Evolutionary conservation across 2,329 filamentous ascomycete genomes (phyloP).

Genomic region (Stemphylium lycopersici): DNA sequence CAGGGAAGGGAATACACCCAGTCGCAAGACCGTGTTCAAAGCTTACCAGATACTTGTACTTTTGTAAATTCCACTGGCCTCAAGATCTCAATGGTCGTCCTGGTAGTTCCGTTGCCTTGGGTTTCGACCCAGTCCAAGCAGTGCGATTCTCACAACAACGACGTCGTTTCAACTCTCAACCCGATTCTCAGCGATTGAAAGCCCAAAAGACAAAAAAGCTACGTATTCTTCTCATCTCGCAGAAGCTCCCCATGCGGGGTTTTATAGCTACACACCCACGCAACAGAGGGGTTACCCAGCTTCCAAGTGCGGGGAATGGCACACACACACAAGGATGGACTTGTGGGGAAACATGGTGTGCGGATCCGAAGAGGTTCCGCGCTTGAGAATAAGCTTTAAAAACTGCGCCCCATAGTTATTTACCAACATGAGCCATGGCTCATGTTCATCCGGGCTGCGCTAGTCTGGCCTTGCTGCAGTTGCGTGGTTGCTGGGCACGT

Average conservation of each 20-base stretch:
- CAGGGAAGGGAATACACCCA: background rate
- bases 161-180: background rate
- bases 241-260: slow-evolving; percentile 22
- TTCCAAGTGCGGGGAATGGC: slow-evolving; percentile 35
- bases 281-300: slow-evolving; percentile 13
- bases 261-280: slow-evolving; percentile 30
- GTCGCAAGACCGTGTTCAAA: background rate
- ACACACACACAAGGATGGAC: slow-evolving; percentile 20
- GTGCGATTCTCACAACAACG: background rate
- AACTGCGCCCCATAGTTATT: background rate
- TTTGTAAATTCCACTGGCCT: background rate
- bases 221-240: background rate
- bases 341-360: slow-evolving; percentile 29
- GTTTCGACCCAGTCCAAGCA: background rate
- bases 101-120: too few species aligned
- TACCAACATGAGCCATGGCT: too few species aligned
- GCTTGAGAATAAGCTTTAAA: too few species aligned
- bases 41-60: background rate
- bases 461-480: too few species aligned
- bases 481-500: too few species aligned
- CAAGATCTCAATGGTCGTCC: background rate
- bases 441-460: background rate
- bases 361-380: slow-evolving; percentile 33
- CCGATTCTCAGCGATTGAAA: background rate
- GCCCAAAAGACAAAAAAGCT: background rate